Base-by-base conservation (phyloP, 2,329 filamentous ascomycete genomes). In the Xylariaceae sp. region DNA sequence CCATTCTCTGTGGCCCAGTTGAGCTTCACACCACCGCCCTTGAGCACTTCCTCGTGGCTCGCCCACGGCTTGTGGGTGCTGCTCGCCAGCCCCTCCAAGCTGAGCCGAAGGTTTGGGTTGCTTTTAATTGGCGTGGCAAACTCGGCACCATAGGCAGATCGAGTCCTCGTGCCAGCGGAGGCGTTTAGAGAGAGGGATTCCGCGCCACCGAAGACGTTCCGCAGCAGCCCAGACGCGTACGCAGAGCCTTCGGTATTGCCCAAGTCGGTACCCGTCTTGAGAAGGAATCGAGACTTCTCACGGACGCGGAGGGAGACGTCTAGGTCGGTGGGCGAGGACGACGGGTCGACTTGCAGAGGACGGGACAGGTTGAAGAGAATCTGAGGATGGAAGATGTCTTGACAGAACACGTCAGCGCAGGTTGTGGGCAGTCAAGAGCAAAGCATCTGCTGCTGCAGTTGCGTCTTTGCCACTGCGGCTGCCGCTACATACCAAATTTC, bases 221-320 rank as follows among this genome's bases (percentile, higher is more conserved):
- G 80, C 68, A 88, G 80, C 32, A 90, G 71, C 28, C 88, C 72
- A 46, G 92, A 90, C 45, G 85, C 81, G 55, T 94, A 96, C 4
- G 89, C 90, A 6, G 89, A 94, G 22, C 90, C 92, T 60, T 98
- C 92, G 15, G 86, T 80, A 53, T 93, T 94, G 42, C 92, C 92
- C 29, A 94, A 72, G 55, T 96, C 90, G 7, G 92, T 96, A 39
- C 92, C 92, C 0, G 89, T 94, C 65, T 94, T 94, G 51, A 96
- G 74, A 38, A 88, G 78, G 52, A 96, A 77, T 24, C 83, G 80
- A 19, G 85, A 82, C 45, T 85, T 80, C 61, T 98, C 90, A 40
- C 73, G 71, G 15, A 84, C 83, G 33, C 77, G 77, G 36, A 95
- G 72, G 50, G 81, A 83, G 33, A 95, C 74, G 45, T 90, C 83